phyloP scores from a whole-genome alignment of 768 basidiomycete species.

The Gloeophyllum trabeum region DNA sequence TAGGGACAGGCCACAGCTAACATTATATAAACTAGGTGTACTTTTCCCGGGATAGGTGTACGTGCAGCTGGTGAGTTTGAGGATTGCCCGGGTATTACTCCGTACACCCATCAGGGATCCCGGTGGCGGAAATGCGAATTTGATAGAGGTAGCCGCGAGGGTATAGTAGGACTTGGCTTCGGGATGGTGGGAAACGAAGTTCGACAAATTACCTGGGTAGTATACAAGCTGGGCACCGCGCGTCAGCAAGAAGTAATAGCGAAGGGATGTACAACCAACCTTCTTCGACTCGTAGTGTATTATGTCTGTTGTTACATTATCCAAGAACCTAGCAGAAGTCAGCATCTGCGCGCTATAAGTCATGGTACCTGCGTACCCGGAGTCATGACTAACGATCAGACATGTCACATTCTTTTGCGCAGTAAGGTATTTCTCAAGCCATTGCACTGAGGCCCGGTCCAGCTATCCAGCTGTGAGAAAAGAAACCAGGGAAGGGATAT shows the following conservation, averaged over 20 bases:
- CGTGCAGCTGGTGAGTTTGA: slow-evolving; percentile 86
- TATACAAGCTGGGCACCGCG: slow-evolving; percentile 57
- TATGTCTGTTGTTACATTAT: slow-evolving; percentile 92
- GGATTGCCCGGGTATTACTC: slow-evolving; percentile 89
- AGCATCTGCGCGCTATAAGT: not conserved
- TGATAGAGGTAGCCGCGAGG: slow-evolving; percentile 84
- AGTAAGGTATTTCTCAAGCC: slow-evolving; percentile 85
- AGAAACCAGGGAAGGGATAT: slow-evolving; percentile 6
- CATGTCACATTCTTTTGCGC: slow-evolving; percentile 79
- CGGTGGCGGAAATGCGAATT: slow-evolving; percentile 91
- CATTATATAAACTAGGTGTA: slow-evolving; percentile 73
- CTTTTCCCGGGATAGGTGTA: slow-evolving; percentile 86
- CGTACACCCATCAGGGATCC: slow-evolving; percentile 96
- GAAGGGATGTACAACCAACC: slow-evolving; percentile 30
- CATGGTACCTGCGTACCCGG: slow-evolving; percentile 45
- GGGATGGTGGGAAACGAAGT: slow-evolving; percentile 83
- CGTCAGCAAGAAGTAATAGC: not conserved
- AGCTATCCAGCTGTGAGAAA: slow-evolving; percentile 31
- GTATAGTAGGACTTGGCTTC: slow-evolving; percentile 97
- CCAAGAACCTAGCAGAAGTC: slow-evolving; percentile 63
- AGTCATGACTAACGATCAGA: slow-evolving; percentile 94
- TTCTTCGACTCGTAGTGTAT: slow-evolving; percentile 97
- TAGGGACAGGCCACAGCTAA: slow-evolving; percentile 87
- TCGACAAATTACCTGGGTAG: slow-evolving; percentile 86
- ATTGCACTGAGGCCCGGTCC: slow-evolving; percentile 76